phyloP scores from a whole-genome alignment of 2,329 filamentous ascomycete species.

The Domatiomyces globalis region DNA sequence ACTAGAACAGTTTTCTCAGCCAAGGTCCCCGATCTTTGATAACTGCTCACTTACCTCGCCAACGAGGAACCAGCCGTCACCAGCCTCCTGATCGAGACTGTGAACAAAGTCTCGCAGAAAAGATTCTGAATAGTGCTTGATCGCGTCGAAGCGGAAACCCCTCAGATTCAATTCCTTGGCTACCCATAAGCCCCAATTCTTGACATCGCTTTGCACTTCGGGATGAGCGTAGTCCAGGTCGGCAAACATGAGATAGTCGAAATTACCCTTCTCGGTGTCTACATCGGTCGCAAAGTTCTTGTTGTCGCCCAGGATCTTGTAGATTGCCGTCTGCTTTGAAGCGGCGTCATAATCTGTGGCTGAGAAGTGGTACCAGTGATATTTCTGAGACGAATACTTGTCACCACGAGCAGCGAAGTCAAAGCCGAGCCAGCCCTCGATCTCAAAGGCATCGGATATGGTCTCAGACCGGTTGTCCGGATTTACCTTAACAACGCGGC shows the following conservation, averaged over 20 bases:
- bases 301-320: slow-evolving; percentile 44
- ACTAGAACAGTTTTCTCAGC: slow-evolving; percentile 29
- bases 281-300: slow-evolving; percentile 46
- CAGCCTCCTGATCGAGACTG: slow-evolving; percentile 35
- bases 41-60: slow-evolving; percentile 24
- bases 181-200: slow-evolving; percentile 50
- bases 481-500: slow-evolving; percentile 47
- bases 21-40: slow-evolving; percentile 31
- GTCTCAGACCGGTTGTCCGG: slow-evolving; percentile 38
- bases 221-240: slow-evolving; percentile 47
- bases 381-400: slow-evolving; percentile 43
- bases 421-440: slow-evolving; percentile 50
- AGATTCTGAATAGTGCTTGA: slow-evolving; percentile 49
- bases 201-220: slow-evolving; percentile 45
- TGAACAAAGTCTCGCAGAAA: slow-evolving; percentile 45
- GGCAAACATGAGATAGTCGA: slow-evolving; percentile 30
- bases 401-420: slow-evolving; percentile 44
- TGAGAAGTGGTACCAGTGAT: slow-evolving; percentile 47
- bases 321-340: slow-evolving; percentile 42
- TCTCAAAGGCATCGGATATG: slow-evolving; percentile 40
- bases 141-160: slow-evolving; percentile 52
- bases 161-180: slow-evolving; percentile 42
- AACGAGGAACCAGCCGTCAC: slow-evolving; percentile 42
- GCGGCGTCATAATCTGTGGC: slow-evolving; percentile 47
- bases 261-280: slow-evolving; percentile 47